Percentiles rank a stretch among this genome's conserved stretches.
These are phyloP conservation scores for Ogataea kodamae DNA, from an alignment of 805 yeast species.

Conservation along the genomic window DNA sequence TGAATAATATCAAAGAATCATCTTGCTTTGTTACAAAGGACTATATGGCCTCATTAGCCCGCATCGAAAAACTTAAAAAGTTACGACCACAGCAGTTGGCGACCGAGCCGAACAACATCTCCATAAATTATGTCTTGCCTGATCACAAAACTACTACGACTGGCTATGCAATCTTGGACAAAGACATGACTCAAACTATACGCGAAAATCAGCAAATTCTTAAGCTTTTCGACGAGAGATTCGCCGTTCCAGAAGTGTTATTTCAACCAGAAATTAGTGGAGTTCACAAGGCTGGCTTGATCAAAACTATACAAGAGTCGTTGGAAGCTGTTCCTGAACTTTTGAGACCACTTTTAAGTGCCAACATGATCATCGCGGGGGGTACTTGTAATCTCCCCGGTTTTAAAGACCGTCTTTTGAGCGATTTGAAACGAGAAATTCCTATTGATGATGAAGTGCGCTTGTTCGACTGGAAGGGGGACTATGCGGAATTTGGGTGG, in stretches of 20 bases:
- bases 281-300: constrained; percentile 73
- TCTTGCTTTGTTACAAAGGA: constrained; percentile 66
- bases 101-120: constrained; percentile 30
- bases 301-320: constrained; percentile 65
- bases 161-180: constrained; percentile 47
- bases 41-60: constrained; percentile 36
- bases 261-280: constrained; percentile 84
- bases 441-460: constrained; percentile 70
- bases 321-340: constrained; percentile 70
- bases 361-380: constrained; percentile 79
- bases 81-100: constrained; percentile 17
- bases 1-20: constrained; percentile 81
- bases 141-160: constrained; percentile 76
- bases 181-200: constrained; percentile 11
- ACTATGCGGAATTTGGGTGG: constrained; percentile 48
- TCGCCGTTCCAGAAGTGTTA: constrained; percentile 79
- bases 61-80: constrained; percentile 26
- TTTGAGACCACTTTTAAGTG: constrained; percentile 66
- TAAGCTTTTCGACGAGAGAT: constrained; percentile 75
- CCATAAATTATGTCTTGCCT: constrained; percentile 77
- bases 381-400: constrained; percentile 76
- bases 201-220: constrained; percentile 48
- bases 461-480: constrained; percentile 34
- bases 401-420: constrained; percentile 54
- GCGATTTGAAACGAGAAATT: constrained; percentile 61